Conservation (phyloP, 148 eudicot species). For the Rhododendron henanense region DNA sequence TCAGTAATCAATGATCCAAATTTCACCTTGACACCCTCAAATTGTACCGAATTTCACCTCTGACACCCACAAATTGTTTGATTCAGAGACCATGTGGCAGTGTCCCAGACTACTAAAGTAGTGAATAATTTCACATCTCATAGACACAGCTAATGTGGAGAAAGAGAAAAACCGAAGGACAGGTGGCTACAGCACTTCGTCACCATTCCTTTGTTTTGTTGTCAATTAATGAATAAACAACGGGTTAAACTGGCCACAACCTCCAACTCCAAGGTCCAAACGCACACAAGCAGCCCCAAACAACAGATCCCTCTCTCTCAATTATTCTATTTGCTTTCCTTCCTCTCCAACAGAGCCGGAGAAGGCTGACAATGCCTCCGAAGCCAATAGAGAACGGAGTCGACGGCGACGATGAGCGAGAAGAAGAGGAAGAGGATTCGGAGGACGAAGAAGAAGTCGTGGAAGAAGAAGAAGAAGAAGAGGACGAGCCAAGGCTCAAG, state of each 20-base stretch:
- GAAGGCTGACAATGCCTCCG: conserved; percentile 43
- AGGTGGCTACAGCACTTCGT: neutral
- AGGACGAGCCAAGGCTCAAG: conserved; percentile 92
- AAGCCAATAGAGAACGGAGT: conserved; percentile 66
- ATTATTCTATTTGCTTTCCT: conserved; percentile 7
- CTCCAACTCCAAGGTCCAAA: neutral
- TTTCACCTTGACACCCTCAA: no score
- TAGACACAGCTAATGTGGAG: neutral
- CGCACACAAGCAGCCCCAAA: neutral
- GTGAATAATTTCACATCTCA: no score
- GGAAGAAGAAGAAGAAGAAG: conserved; percentile 34
- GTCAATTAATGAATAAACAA: conserved; percentile 5
- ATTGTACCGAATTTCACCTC: no score
- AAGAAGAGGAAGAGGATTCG: conserved; percentile 38
- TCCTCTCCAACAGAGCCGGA: conserved; percentile 1
- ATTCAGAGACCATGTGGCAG: no score
- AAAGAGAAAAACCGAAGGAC: neutral
- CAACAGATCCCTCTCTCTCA: neutral
- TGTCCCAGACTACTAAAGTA: no score
- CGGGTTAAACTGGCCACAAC: neutral
- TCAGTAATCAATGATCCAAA: no score
- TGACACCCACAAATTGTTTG: no score
- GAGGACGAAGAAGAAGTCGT: conserved; percentile 35
- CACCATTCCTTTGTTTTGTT: conserved; percentile 9
- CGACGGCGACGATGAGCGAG: conserved; percentile 81